Conservation (phyloP, 2,329 filamentous ascomycete species). For the Didymellaceae sp. region DNA sequence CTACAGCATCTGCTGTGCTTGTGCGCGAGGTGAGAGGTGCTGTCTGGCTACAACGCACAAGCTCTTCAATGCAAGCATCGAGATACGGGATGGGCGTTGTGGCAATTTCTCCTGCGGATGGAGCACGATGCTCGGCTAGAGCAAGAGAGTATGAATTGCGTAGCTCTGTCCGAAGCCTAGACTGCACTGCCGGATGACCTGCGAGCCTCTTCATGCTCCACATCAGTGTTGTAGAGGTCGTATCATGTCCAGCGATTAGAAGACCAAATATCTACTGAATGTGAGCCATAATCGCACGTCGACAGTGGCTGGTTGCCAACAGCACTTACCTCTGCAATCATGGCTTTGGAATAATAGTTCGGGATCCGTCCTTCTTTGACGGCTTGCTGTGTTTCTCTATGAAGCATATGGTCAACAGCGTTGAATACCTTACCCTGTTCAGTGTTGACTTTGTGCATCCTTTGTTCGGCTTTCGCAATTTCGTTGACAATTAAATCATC, state of each 20-base stretch:
- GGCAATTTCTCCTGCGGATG: slow-evolving; percentile 43
- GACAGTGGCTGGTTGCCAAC: neutral
- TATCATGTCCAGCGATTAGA: slow-evolving; percentile 55
- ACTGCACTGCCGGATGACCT: slow-evolving; percentile 44
- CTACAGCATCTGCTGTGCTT: slow-evolving; percentile 46
- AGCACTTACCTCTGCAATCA: slow-evolving; percentile 18
- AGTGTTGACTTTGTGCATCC: slow-evolving; percentile 9
- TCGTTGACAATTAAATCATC: slow-evolving; percentile 2
- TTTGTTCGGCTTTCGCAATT: slow-evolving; percentile 12
- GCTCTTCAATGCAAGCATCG: slow-evolving; percentile 53
- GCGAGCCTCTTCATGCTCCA: slow-evolving; percentile 53
- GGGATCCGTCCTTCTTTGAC: slow-evolving; percentile 10
- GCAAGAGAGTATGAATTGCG: slow-evolving; percentile 33
- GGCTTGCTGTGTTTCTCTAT: slow-evolving; percentile 14
- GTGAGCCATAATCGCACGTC: neutral
- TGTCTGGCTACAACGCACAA: slow-evolving; percentile 42
- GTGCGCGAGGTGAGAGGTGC: slow-evolving; percentile 36
- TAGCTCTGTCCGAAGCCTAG: slow-evolving; percentile 43
- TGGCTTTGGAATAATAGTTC: slow-evolving; percentile 10
- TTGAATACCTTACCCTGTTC: slow-evolving; percentile 8
- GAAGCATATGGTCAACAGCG: slow-evolving; percentile 20
- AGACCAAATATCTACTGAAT: slow-evolving; percentile 41
- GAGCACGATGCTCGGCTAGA: slow-evolving; percentile 22
- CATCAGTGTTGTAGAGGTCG: slow-evolving; percentile 50
- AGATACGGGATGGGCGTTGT: slow-evolving; percentile 49